Conservation (phyloP, 495 filamentous ascomycete species). For the Aspergillus campestris region DNA sequence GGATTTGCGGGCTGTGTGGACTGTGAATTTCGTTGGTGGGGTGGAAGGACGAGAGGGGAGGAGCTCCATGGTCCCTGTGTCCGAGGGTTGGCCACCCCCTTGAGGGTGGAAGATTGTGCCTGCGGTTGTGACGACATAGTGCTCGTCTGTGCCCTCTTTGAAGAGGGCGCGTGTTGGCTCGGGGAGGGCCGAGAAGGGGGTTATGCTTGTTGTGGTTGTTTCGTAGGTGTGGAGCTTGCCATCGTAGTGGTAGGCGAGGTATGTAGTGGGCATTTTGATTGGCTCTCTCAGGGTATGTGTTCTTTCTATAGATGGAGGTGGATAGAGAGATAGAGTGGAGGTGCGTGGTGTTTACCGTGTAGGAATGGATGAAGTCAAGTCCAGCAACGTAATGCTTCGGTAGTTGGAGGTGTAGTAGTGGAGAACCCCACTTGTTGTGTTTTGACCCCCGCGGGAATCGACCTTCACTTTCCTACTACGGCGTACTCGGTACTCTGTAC, state of each 20-base stretch:
- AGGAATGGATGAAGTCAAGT: too few relatives aligned
- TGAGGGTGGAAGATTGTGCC: constrained; percentile 61
- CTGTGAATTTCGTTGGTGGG: constrained; percentile 14
- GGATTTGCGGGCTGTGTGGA: too few relatives aligned
- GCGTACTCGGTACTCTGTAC: too few relatives aligned
- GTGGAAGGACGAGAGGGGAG: constrained; percentile 24
- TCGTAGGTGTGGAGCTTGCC: constrained; percentile 36
- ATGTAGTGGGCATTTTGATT: constrained; percentile 27
- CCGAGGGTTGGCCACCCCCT: constrained; percentile 58
- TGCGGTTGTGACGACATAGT: constrained; percentile 46
- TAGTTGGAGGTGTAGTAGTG: too few relatives aligned
- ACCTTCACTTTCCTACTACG: too few relatives aligned
- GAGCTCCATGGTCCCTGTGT: constrained; percentile 43
- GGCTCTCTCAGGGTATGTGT: too few relatives aligned
- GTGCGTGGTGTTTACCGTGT: too few relatives aligned
- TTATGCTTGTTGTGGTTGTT: constrained; percentile 35
- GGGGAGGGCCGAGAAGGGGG: constrained; percentile 36
- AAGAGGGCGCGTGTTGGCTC: constrained; percentile 40
- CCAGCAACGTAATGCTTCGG: too few relatives aligned
- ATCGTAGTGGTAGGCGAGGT: constrained; percentile 48
- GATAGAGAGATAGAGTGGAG: too few relatives aligned
- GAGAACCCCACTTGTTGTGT: too few relatives aligned
- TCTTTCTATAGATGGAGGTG: too few relatives aligned
- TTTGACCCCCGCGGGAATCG: too few relatives aligned
- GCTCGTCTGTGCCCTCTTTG: constrained; percentile 36